Evolutionary conservation across 2,329 filamentous ascomycete genomes (phyloP), one percentile per base, ranked within the genome.

Genomic region (Ascochyta pisi): DNA sequence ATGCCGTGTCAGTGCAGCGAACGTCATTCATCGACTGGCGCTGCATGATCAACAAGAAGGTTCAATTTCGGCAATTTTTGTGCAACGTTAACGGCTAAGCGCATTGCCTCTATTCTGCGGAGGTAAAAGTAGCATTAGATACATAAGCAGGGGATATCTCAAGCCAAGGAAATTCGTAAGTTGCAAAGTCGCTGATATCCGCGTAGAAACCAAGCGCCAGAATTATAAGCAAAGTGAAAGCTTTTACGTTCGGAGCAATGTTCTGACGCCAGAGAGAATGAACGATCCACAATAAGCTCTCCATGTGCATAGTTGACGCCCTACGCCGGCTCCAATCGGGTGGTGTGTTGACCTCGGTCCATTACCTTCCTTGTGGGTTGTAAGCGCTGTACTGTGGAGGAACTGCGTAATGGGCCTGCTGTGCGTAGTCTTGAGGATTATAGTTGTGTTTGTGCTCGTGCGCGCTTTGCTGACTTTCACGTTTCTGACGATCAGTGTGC

Each of bases 371-470:
- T 9, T 60, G 29, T 9, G 48, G 57, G n/a, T 57, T 50, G 34
- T 66, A 61, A 2, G 54, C 31, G 13, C 58, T 53, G 39, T 67
- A 68, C 40, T 61, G 58, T 9, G 66, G 66, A 13, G 63, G 61
- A 23, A 54, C 49, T 1, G 53, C 46, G 22, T 56, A 60, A 13
- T 60, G 54, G 23, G 46, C 53, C 40, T 52, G 51, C 29, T 47
- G 57, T 7, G 61, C 71, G 52, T 61, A 75, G 35, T 75, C 73
- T 49, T 73, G 71, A 2, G 73, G 72, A 39, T 75, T 75, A 46
- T 75, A 75, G 7, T 46, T 51, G 54, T 75, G 73, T 42, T 73
- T 69, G 15, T 58, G 58, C 39, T 56, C 58, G 37, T 57, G 48
- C 13, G 27, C 54, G 44, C 49, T 58, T n/a, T 60, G 52, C 7